Evolutionary conservation across 2,329 filamentous ascomycete species (phyloP).

Genomic region (Aspergillus caelatus): DNA sequence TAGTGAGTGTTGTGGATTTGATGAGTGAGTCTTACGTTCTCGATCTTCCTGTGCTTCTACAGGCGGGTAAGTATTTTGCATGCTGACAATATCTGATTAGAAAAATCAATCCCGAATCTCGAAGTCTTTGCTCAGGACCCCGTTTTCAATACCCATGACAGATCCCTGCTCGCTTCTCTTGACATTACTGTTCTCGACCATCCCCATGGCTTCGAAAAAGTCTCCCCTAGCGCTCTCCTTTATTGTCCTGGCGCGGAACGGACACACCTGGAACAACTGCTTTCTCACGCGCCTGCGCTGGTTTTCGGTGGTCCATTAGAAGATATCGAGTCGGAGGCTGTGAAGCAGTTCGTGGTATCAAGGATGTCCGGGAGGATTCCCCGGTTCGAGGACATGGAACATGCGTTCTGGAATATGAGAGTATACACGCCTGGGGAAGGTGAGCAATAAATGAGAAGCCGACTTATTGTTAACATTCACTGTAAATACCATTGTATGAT

Average conservation of each 20-base stretch:
- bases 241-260: conserved; percentile 64
- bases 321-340: conserved; percentile 28
- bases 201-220: conserved; percentile 56
- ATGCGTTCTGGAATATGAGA: conserved; percentile 43
- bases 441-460: not conserved
- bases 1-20: conserved; percentile 33
- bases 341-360: conserved; percentile 23
- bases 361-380: conserved; percentile 31
- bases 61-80: not conserved
- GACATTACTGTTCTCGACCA: conserved; percentile 45
- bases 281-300: conserved; percentile 54
- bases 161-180: conserved; percentile 37
- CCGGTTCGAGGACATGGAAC: conserved; percentile 34
- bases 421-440: conserved; percentile 31
- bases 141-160: conserved; percentile 52
- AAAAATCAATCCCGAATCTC: conserved; percentile 4
- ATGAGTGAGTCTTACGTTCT: conserved; percentile 25
- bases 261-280: conserved; percentile 54
- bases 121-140: conserved; percentile 56
- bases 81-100: not conserved
- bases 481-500: not conserved
- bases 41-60: not conserved
- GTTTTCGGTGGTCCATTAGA: conserved; percentile 59
- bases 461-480: not conserved
- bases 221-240: conserved; percentile 56